Percentiles rank a stretch among this genome's conserved stretches.
These are phyloP conservation scores for Schwanniomyces etchellsii DNA, from an alignment of 1,139 yeast species.

Conservation along the genomic window DNA sequence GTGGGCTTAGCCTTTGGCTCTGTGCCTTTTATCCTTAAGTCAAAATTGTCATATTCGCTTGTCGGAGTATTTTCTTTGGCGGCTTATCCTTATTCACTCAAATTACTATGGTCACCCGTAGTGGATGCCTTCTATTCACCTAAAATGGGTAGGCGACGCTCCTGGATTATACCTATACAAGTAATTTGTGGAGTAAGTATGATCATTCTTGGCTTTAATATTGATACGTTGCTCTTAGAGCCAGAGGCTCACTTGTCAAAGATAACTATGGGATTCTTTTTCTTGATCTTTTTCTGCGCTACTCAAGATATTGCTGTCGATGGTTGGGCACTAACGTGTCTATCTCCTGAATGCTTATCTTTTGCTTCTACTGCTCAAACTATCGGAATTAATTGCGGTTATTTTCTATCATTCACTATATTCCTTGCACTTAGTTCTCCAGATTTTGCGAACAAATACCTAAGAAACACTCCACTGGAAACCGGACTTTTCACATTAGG, in stretches of 20 bases:
- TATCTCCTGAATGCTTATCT: conserved; percentile 74
- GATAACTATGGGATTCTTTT: conserved; percentile 63
- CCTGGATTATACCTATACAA: conserved; percentile 96
- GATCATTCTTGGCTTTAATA: conserved; percentile 53
- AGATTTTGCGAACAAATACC: conserved; percentile 84
- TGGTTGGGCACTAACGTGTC: conserved; percentile 94
- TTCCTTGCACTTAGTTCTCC: conserved; percentile 87
- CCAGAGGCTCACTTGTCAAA: conserved; percentile 50
- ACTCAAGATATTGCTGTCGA: conserved; percentile 99
- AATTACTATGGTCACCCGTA: conserved; percentile 91
- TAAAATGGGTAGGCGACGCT: conserved; percentile 72
- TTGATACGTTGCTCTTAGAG: conserved; percentile 50
- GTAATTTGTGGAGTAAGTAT: conserved; percentile 66
- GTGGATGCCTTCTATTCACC: conserved; percentile 80
- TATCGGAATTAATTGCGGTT: conserved; percentile 88
- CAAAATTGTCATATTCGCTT: conserved; percentile 78
- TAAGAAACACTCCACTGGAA: conserved; percentile 55
- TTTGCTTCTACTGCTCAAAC: conserved; percentile 98
- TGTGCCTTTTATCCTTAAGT: conserved; percentile 84
- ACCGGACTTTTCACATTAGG: conserved; percentile 69
- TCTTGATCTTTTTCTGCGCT: conserved; percentile 82
- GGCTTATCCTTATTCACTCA: conserved; percentile 89
- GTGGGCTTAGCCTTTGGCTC: conserved; percentile 96
- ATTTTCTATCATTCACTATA: conserved; percentile 85
- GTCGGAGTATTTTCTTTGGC: conserved; percentile 90